Base-by-base conservation (phyloP, 1,139 yeast genomes). In the Taphrina deformans region DNA sequence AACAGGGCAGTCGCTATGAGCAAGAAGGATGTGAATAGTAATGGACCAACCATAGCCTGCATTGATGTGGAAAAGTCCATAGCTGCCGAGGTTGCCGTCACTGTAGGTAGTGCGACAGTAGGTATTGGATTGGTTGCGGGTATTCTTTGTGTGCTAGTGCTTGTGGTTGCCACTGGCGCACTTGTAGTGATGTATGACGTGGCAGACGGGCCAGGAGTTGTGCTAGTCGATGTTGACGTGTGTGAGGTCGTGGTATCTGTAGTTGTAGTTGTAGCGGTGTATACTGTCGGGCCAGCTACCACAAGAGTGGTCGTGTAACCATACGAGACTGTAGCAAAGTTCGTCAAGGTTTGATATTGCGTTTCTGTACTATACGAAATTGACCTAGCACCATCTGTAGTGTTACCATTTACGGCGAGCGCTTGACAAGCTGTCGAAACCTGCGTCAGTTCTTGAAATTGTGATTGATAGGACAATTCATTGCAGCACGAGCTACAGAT, bases 401-500 rank as follows among this genome's bases (percentile, higher is more conserved):
- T 59, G 41, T 59, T 59, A 29, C 63, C 63, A 9, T 48, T 48
- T 12, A 35, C 31, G 4, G 31, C 21, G 14, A 59, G 51, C 16
- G 40, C 31, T 33, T 50, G 40, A 21, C 63, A 59, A 7, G 55
- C 63, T 4, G 44, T n/a, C 5, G 29, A 26, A n/a, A 59, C 56
- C 24, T 59, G 63, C 9, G 29, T 38, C 16, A 59, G 40, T 23
- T 51, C 35, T 26, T 50, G 40, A 41, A 40, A 48, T 18, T 48
- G 51, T 9, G 56, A 7, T 2, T 16, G 18, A 29, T 59, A 59
- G 7, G 48, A 40, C 14, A 59, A 31, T 29, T 48, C 29, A 9
- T 40, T n/a, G 40, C 63, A 59, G 16, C 63, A 59, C 9, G 63
- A 48, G 27, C 51, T 27, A 26, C 63, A 59, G 4, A 40, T 18